Percentiles rank a stretch among this genome's conserved stretches.
Evolutionary conservation across 805 yeast species (phyloP).

Genomic region (Cyberlindnera meyerae): DNA sequence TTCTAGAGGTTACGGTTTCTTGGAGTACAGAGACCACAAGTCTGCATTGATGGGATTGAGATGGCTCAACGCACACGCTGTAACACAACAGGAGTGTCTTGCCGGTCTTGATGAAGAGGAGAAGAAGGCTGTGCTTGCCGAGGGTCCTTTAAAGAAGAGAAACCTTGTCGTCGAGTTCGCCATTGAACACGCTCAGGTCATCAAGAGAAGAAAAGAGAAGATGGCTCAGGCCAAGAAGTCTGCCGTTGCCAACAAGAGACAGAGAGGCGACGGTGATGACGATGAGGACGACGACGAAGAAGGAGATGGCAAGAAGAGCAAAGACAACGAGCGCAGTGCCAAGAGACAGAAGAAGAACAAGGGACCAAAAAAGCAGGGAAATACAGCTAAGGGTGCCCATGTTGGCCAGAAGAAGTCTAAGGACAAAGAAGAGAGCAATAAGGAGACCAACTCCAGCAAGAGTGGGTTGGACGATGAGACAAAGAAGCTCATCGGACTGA

Average conservation of each 20-base stretch:
- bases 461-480: slow-evolving; percentile 53
- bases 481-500: slow-evolving; percentile 60
- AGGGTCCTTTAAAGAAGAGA: slow-evolving; percentile 50
- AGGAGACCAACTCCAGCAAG: slow-evolving; percentile 30
- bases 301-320: slow-evolving; percentile 1
- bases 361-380: slow-evolving; percentile 34
- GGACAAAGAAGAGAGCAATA: slow-evolving; percentile 10
- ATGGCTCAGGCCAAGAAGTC: slow-evolving; percentile 38
- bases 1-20: slow-evolving; percentile 94
- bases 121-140: slow-evolving; percentile 47
- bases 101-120: slow-evolving; percentile 73
- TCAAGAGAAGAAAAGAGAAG: slow-evolving; percentile 81
- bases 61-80: slow-evolving; percentile 94
- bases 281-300: slow-evolving; percentile 20
- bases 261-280: slow-evolving; percentile 23
- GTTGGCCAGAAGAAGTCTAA: slow-evolving; percentile 18
- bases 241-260: slow-evolving; percentile 25
- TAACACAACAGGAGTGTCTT: slow-evolving; percentile 60
- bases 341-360: slow-evolving; percentile 14
- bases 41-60: slow-evolving; percentile 92
- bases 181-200: slow-evolving; percentile 89
- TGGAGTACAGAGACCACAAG: slow-evolving; percentile 89
- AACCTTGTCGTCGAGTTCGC: slow-evolving; percentile 93
- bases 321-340: slow-evolving; percentile 13
- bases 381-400: slow-evolving; percentile 38